Conservation (phyloP, 179 eudicot species). For the Camellia oleifera region DNA sequence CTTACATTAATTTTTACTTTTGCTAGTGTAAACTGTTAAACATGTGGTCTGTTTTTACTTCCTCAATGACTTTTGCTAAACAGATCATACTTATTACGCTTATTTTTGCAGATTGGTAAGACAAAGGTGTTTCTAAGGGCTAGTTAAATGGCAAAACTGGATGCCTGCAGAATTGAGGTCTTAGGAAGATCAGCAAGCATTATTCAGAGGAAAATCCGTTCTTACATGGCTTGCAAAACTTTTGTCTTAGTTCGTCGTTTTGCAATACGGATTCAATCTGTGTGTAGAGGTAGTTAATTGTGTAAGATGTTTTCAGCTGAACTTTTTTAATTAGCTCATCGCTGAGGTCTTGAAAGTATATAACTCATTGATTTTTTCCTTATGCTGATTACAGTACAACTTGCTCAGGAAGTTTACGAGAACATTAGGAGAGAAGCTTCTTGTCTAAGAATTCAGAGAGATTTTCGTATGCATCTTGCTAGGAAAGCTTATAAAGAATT, state of each 20-base stretch:
- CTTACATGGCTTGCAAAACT: slow-evolving; percentile 62
- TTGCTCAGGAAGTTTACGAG: too few relatives aligned
- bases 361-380: too few relatives aligned
- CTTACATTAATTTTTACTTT: background rate
- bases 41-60: background rate
- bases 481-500: too few relatives aligned
- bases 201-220: slow-evolving; percentile 86
- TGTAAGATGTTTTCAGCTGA: background rate
- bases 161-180: slow-evolving; percentile 81
- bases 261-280: slow-evolving; percentile 58
- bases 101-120: slow-evolving; percentile 68
- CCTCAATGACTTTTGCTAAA: background rate
- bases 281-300: slow-evolving; percentile 63
- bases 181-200: slow-evolving; percentile 88
- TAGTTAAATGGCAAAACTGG: slow-evolving; percentile 94
- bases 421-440: too few relatives aligned
- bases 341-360: too few relatives aligned
- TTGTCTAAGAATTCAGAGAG: too few relatives aligned
- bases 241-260: slow-evolving; percentile 49
- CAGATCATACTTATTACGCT: background rate
- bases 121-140: slow-evolving; percentile 91
- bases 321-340: too few relatives aligned
- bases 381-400: too few relatives aligned
- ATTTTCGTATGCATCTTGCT: too few relatives aligned
- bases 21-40: background rate